A percentile compares a stretch with the other conserved stretches of the same genome.
phyloP scores from a whole-genome alignment of 2,329 filamentous ascomycete genomes.

The Parafenestella ontariensis region DNA sequence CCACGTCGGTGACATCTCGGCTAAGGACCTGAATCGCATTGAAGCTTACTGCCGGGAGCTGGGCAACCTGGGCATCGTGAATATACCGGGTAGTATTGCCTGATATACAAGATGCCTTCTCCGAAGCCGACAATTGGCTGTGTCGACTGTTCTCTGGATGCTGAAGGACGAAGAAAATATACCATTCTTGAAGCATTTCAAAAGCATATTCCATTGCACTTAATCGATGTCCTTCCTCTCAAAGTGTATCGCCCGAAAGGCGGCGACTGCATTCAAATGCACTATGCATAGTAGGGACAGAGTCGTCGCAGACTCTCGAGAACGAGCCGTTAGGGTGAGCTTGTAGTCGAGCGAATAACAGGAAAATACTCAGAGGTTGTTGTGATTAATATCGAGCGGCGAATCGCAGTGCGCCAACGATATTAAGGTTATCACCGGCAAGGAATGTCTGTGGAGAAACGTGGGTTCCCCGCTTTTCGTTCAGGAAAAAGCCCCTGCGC shows the following conservation, averaged over 20 bases:
- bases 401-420: constrained; percentile 3
- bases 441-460: constrained; percentile 15
- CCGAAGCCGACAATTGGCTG: neutral
- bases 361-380: neutral
- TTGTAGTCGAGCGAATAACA: neutral
- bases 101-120: neutral
- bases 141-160: neutral
- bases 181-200: neutral
- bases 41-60: constrained; percentile 21
- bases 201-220: too few species aligned
- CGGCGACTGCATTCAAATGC: neutral
- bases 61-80: constrained; percentile 5
- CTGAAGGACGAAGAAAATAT: neutral
- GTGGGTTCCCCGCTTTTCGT: constrained; percentile 22
- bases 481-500: constrained; percentile 3
- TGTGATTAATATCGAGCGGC: constrained; percentile 4
- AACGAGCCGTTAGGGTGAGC: neutral
- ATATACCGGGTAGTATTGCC: neutral
- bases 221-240: too few species aligned
- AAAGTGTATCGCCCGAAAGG: neutral
- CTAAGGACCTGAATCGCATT: constrained; percentile 22
- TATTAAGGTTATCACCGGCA: constrained; percentile 8
- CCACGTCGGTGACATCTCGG: constrained; percentile 16
- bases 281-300: neutral
- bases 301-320: neutral